Percentiles rank a stretch among this genome's conserved stretches.
phyloP scores from a whole-genome alignment of 805 yeast species.

The Kodamaea jinghongensis region DNA sequence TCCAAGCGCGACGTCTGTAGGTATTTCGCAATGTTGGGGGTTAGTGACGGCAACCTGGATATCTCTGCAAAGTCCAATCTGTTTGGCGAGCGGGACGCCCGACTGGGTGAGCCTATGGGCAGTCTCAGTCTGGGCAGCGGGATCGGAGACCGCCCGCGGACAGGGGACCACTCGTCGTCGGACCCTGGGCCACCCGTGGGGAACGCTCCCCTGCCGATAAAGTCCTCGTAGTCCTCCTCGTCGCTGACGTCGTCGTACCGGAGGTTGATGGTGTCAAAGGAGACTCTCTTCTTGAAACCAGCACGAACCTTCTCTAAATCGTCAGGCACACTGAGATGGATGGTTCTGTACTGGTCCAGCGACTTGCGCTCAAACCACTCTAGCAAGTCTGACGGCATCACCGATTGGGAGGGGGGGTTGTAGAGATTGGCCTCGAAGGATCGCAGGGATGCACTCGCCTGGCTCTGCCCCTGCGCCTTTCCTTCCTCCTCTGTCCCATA shows the following conservation, averaged over 20 bases:
- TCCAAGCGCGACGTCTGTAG: conserved; percentile 13
- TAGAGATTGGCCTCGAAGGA: conserved; percentile 1
- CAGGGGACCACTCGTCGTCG: conserved; percentile 2
- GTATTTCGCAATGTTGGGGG: conserved; percentile 1
- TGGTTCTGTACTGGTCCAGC: conserved; percentile 21
- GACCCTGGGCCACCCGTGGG: conserved; percentile 2
- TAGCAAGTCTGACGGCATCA: conserved; percentile 10
- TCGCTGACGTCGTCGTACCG: conserved; percentile 25
- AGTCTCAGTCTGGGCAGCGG: conserved; percentile 9
- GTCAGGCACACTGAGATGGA: conserved; percentile 18
- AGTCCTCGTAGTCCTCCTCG: conserved; percentile 2
- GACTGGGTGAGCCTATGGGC: conserved; percentile 8
- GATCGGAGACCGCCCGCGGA: conserved; percentile 10
- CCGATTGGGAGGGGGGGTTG: conserved; percentile 4
- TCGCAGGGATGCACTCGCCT: too few species aligned
- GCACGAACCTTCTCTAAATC: not conserved
- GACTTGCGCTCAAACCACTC: conserved; percentile 13
- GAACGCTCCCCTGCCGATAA: not conserved
- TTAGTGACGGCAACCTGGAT: not conserved
- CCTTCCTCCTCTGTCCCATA: too few species aligned
- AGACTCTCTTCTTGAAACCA: conserved; percentile 37
- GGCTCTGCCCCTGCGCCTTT: too few species aligned
- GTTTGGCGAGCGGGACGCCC: conserved; percentile 15
- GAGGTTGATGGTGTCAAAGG: conserved; percentile 53
- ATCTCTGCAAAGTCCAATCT: conserved; percentile 9